phyloP scores from a whole-genome alignment of 2,329 filamentous ascomycete genomes.

The Aspergillus sp. region DNA sequence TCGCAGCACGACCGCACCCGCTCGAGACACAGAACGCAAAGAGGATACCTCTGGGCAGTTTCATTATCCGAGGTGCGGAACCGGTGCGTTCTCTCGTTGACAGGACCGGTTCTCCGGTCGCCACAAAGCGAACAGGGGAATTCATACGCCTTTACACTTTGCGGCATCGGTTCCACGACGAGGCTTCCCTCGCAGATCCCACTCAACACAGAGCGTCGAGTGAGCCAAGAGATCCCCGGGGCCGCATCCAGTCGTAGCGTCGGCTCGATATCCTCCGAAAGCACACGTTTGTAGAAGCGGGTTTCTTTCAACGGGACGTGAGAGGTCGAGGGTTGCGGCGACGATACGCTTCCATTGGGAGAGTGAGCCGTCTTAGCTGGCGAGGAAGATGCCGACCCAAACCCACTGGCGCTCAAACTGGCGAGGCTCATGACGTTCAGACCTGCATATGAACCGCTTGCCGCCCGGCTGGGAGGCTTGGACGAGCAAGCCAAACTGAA shows the following conservation, averaged over 20 bases:
- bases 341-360: conserved; percentile 41
- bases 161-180: conserved; percentile 82
- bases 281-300: conserved; percentile 86
- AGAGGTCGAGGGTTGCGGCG: conserved; percentile 44
- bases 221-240: conserved; percentile 90
- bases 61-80: conserved; percentile 88
- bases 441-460: conserved; percentile 68
- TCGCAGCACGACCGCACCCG: conserved; percentile 87
- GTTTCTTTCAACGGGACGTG: conserved; percentile 73
- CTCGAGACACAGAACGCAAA: conserved; percentile 84
- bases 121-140: conserved; percentile 83
- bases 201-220: conserved; percentile 77
- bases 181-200: conserved; percentile 82
- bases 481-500: conserved; percentile 65
- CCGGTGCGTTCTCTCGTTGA: conserved; percentile 76
- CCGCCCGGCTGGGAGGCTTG: conserved; percentile 64
- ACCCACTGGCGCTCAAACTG: conserved; percentile 40
- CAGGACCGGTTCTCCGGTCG: conserved; percentile 69
- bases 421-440: conserved; percentile 60
- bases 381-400: conserved; percentile 61
- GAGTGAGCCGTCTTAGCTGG: conserved; percentile 58
- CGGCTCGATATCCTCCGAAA: conserved; percentile 91
- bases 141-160: conserved; percentile 52
- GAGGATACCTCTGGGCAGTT: conserved; percentile 80
- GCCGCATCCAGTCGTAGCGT: conserved; percentile 86